Percentiles rank a stretch among this genome's conserved stretches.
phyloP scores from a whole-genome alignment of 2,329 filamentous ascomycete species.

The Orbilia oligospora region DNA sequence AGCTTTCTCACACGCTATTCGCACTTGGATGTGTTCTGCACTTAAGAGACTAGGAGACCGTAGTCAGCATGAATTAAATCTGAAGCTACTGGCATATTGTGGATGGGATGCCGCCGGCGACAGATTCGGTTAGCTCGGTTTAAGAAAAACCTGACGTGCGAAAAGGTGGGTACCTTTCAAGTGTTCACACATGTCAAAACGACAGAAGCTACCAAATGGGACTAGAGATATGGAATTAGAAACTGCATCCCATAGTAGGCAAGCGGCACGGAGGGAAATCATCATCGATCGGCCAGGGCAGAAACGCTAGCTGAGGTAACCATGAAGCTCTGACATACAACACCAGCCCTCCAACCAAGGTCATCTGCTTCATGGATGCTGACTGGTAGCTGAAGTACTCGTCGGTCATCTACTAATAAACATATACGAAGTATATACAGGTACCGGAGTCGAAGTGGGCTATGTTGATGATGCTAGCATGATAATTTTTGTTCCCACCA shows the following conservation, averaged over 20 bases:
- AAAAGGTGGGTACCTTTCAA: conserved; percentile 50
- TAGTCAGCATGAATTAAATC: conserved; percentile 25
- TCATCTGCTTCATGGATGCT: conserved; percentile 47
- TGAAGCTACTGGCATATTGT: conserved; percentile 29
- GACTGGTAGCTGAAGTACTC: conserved; percentile 31
- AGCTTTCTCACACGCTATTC: conserved; percentile 26
- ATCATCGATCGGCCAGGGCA: conserved; percentile 61
- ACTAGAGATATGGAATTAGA: conserved; percentile 59
- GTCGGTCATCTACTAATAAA: conserved; percentile 18
- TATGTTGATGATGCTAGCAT: conserved; percentile 22
- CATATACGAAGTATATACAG: conserved; percentile 19
- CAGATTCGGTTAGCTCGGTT: conserved; percentile 51
- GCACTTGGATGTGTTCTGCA: conserved; percentile 32
- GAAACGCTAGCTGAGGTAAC: conserved; percentile 47
- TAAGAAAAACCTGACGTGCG: conserved; percentile 57
- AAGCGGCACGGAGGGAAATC: conserved; percentile 60
- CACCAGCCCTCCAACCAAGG: conserved; percentile 48
- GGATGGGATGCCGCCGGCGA: conserved; percentile 38
- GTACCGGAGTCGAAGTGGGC: conserved; percentile 28
- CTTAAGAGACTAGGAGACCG: conserved; percentile 12
- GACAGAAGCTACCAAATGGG: conserved; percentile 55
- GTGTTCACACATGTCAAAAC: conserved; percentile 59
- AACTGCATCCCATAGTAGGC: conserved; percentile 60
- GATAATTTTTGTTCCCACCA: neutral
- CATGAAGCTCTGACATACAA: conserved; percentile 52